Evolutionary conservation across 2,329 filamentous ascomycete species (phyloP).

Genomic region (Trichoderma sp.): DNA sequence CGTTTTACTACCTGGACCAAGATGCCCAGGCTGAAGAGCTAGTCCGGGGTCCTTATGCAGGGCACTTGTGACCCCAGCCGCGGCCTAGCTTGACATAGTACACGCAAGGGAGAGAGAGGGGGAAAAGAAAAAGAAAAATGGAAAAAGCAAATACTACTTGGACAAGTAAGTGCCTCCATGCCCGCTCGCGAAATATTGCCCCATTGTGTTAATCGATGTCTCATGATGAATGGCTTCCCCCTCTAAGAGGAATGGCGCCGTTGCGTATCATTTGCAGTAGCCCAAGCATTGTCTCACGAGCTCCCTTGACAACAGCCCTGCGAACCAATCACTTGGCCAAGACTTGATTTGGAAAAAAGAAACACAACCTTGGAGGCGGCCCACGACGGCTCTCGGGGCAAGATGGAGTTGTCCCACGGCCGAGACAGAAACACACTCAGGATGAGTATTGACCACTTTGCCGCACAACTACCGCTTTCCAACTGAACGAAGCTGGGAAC

Average conservation of each 20-base stretch:
- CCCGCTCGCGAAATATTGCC: neutral
- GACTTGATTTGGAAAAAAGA: neutral
- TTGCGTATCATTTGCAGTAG: neutral
- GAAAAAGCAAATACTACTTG: neutral
- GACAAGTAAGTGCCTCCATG: neutral
- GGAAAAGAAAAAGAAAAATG: neutral
- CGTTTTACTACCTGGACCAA: neutral
- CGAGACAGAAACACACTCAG: neutral
- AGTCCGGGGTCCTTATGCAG: neutral
- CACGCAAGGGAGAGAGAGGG: neutral
- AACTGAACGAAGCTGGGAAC: neutral
- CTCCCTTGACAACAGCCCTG: neutral
- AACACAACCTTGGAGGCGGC: neutral
- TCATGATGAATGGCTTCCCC: neutral
- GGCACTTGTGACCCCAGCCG: neutral
- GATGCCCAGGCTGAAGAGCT: neutral
- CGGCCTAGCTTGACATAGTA: neutral
- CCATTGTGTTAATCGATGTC: neutral
- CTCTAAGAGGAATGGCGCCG: neutral
- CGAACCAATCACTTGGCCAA: neutral
- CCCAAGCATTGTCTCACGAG: neutral
- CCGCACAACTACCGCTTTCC: neutral
- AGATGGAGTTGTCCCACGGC: neutral
- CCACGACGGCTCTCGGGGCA: neutral
- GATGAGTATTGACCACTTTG: neutral